Percentiles rank a stretch among this genome's conserved stretches.
These are phyloP conservation scores for Myrica gale DNA, from an alignment of 306 rosid species.

Conservation along the genomic window DNA sequence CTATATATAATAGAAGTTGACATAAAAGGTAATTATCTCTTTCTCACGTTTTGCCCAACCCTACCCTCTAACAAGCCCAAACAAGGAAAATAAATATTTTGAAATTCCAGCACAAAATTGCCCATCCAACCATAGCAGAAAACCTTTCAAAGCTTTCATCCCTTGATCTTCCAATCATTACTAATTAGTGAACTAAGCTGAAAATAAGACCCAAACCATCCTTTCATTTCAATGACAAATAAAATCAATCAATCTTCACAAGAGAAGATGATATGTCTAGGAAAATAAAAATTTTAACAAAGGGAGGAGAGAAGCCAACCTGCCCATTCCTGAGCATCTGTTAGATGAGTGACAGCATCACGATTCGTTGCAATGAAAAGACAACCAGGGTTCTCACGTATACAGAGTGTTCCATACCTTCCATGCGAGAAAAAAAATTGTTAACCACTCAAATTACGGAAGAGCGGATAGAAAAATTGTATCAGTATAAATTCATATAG, in stretches of 20 bases:
- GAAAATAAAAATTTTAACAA: neutral
- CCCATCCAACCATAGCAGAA: neutral
- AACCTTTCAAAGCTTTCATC: neutral
- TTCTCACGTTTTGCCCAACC: too few relatives aligned
- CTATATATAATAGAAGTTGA: too few relatives aligned
- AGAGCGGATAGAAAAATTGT: neutral
- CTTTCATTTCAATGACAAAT: neutral
- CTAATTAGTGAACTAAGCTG: neutral
- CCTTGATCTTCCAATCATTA: neutral
- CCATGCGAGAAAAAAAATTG: constrained; percentile 25
- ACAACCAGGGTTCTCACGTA: constrained; percentile 98
- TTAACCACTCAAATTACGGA: neutral
- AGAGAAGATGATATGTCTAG: neutral
- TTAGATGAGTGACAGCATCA: constrained; percentile 98
- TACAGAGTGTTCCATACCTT: constrained; percentile 93
- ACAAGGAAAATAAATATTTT: neutral
- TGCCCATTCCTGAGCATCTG: constrained; percentile 99
- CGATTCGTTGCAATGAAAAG: constrained; percentile 96
- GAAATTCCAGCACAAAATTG: neutral
- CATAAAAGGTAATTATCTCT: too few relatives aligned
- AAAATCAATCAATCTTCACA: neutral
- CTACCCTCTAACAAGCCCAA: neutral
- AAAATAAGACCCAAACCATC: neutral
- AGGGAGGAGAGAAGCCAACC: constrained; percentile 46
- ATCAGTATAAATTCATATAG: neutral